phyloP scores from a whole-genome alignment of 768 basidiomycete genomes.

The Mycena haematopus region DNA sequence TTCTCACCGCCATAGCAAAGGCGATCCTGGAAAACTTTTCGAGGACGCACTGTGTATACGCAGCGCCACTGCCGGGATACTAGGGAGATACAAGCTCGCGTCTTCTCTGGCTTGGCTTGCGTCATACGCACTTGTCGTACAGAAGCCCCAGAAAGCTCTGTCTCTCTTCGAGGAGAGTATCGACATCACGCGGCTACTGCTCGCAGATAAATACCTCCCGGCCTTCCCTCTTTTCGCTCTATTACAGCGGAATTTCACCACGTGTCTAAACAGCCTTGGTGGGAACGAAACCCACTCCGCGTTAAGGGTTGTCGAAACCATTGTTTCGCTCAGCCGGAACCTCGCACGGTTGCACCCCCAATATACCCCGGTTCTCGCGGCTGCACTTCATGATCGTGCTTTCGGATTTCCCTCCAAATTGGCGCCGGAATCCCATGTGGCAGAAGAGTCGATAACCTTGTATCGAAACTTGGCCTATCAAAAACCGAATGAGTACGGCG shows the following conservation, averaged over 20 bases:
- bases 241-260: slow-evolving; percentile 17
- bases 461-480: slow-evolving; percentile 19
- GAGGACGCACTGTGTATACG: slow-evolving; percentile 22
- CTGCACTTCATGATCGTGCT: slow-evolving; percentile 23
- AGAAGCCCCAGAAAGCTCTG: slow-evolving; percentile 20
- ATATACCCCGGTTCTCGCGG: slow-evolving; percentile 18
- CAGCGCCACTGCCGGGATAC: neutral
- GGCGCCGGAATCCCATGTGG: slow-evolving; percentile 2
- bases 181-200: slow-evolving; percentile 10
- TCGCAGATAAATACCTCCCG: slow-evolving; percentile 8
- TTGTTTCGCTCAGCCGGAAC: slow-evolving; percentile 10
- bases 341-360: slow-evolving; percentile 12
- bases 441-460: slow-evolving; percentile 18
- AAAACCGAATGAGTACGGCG: neutral
- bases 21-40: slow-evolving; percentile 8
- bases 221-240: slow-evolving; percentile 15
- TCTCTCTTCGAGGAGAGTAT: slow-evolving; percentile 22
- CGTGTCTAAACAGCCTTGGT: slow-evolving; percentile 8
- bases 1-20: slow-evolving; percentile 1
- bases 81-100: slow-evolving; percentile 21
- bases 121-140: slow-evolving; percentile 7
- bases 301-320: slow-evolving; percentile 13
- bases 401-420: slow-evolving; percentile 16
- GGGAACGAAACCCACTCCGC: slow-evolving; percentile 3
- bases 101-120: slow-evolving; percentile 13